Conservation (phyloP, 495 filamentous ascomycete genomes). For the Penicillium odoratum region DNA sequence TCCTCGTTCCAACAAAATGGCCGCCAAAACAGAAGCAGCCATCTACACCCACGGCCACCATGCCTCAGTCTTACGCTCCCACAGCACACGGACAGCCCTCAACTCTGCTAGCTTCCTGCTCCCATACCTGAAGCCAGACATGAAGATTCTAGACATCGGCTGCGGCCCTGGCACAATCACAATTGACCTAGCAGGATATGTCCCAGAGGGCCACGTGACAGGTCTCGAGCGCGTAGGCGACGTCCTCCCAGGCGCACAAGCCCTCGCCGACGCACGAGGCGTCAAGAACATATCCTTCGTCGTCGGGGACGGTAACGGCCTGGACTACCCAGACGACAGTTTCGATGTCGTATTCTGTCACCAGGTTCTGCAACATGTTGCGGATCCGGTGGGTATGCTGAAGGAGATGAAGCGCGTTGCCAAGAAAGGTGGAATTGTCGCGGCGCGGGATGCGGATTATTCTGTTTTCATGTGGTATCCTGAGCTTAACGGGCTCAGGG, state of each 20-base stretch:
- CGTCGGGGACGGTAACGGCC: slow-evolving; percentile 43
- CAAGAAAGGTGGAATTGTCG: slow-evolving; percentile 54
- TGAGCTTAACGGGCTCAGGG: slow-evolving; percentile 35
- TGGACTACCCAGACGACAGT: slow-evolving; percentile 43
- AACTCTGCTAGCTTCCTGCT: slow-evolving; percentile 52
- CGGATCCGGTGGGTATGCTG: slow-evolving; percentile 40
- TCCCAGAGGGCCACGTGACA: slow-evolving; percentile 46
- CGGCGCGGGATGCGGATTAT: slow-evolving; percentile 48
- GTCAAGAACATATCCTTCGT: slow-evolving; percentile 48
- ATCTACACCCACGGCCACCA: slow-evolving; percentile 54
- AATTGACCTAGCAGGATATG: slow-evolving; percentile 46
- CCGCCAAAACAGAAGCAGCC: slow-evolving; percentile 30
- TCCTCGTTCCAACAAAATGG: neutral
- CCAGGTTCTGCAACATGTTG: slow-evolving; percentile 55
- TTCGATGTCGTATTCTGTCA: slow-evolving; percentile 60
- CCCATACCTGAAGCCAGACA: slow-evolving; percentile 42
- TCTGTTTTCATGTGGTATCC: slow-evolving; percentile 47
- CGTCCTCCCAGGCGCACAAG: slow-evolving; percentile 39
- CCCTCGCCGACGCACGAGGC: slow-evolving; percentile 33
- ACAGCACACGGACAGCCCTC: slow-evolving; percentile 49
- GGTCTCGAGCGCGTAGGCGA: slow-evolving; percentile 39
- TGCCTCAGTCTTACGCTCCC: slow-evolving; percentile 46
- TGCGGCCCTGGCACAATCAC: slow-evolving; percentile 62
- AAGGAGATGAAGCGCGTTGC: slow-evolving; percentile 51
- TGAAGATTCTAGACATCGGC: slow-evolving; percentile 57